Percentiles rank a stretch among this genome's conserved stretches.
phyloP scores from a whole-genome alignment of 2,329 filamentous ascomycete species.

The Epichloe scottii region DNA sequence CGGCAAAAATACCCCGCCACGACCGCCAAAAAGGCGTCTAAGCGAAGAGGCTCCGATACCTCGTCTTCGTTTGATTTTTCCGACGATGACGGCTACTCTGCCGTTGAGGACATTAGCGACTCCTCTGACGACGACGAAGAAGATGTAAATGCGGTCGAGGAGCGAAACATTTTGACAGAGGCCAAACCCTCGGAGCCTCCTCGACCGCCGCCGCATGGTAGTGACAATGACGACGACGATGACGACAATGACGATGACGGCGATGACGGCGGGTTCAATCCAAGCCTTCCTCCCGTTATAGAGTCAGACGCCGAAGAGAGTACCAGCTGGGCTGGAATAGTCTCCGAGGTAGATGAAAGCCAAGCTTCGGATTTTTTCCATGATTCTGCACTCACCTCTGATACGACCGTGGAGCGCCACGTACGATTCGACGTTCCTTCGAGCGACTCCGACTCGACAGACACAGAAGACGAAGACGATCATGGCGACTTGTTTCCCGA shows the following conservation, averaged over 20 bases:
- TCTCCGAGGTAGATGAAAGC: conserved; percentile 32
- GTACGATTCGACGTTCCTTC: conserved; percentile 62
- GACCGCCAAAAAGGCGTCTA: conserved; percentile 29
- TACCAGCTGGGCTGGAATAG: conserved; percentile 44
- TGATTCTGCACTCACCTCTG: conserved; percentile 29
- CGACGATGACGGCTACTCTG: conserved; percentile 64
- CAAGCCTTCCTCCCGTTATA: conserved; percentile 21
- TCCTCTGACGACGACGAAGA: conserved; percentile 68
- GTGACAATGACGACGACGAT: conserved; percentile 7
- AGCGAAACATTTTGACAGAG: conserved; percentile 53
- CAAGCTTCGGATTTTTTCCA: conserved; percentile 29
- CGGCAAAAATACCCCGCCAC: conserved; percentile 32
- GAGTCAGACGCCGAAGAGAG: conserved; percentile 31
- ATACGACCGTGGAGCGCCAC: conserved; percentile 39
- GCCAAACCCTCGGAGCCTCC: conserved; percentile 31
- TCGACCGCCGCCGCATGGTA: conserved; percentile 34
- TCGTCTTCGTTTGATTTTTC: conserved; percentile 46
- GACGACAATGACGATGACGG: conserved; percentile 23
- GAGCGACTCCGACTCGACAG: conserved; percentile 55
- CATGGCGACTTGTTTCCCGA: conserved; percentile 59
- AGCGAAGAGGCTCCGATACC: conserved; percentile 36
- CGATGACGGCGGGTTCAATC: conserved; percentile 27
- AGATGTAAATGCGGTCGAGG: conserved; percentile 66
- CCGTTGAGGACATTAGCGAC: conserved; percentile 68
- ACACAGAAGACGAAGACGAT: conserved; percentile 50